Conservation (phyloP, 139 green algal species). For the Chlamydomonas urium region DNA sequence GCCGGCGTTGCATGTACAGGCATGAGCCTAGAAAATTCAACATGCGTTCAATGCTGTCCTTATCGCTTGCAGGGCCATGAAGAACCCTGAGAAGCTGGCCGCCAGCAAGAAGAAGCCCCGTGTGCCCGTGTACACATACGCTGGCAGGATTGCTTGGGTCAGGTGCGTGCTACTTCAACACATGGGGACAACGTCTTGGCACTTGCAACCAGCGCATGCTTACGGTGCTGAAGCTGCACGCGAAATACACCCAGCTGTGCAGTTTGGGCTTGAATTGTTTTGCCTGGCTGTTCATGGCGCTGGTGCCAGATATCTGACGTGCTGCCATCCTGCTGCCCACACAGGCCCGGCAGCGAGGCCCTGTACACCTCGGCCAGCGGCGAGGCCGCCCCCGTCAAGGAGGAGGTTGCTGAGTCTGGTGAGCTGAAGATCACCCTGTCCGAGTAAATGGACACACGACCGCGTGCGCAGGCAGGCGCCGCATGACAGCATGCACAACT, state of each 20-base stretch:
- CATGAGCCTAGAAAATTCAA: no score
- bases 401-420: background rate
- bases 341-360: background rate
- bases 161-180: conserved; percentile 4
- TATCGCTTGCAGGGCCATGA: conserved; percentile 69
- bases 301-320: background rate
- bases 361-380: background rate
- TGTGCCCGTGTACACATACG: conserved; percentile 54
- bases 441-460: no score
- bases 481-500: no score
- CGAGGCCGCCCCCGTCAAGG: background rate
- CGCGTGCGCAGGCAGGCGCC: no score
- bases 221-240: background rate
- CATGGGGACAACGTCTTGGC: no score
- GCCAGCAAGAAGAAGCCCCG: conserved; percentile 62
- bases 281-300: background rate
- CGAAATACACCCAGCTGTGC: background rate
- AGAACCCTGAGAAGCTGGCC: conserved; percentile 86
- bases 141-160: conserved; percentile 56
- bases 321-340: background rate
- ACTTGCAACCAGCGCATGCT: no score
- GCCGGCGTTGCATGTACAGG: no score
- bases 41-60: no score
- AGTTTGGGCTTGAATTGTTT: background rate
- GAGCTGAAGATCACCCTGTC: conserved; percentile 1